Base-by-base conservation (phyloP, 2,329 filamentous ascomycete genomes). In the Metarhizium sp. region DNA sequence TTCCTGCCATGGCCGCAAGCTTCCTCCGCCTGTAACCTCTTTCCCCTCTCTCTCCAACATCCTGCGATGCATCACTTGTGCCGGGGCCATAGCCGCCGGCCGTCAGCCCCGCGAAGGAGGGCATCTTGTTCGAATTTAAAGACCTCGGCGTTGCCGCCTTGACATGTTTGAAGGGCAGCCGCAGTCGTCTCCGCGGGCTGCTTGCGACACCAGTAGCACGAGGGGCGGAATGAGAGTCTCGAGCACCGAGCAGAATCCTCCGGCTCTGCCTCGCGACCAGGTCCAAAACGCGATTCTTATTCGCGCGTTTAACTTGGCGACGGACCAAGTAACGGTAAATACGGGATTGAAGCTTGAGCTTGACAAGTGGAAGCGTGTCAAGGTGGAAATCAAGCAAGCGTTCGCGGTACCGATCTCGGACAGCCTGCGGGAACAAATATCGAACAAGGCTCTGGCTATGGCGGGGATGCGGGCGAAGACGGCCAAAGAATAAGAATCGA, bases 21-120 rank as follows among this genome's bases (percentile, higher is more conserved):
- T 87, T 95, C 70, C 80, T 87, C 62, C 92, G 79, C 60, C 90
- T 77, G n/a, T 83, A 79, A 1, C 91, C 90, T 40, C 81, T 78
- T 71, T 91, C 81, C 18, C 75, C 71, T 42, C 69, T 57, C 42
- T 64, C 63, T 5, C 57, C 58, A 38, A 59, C 57, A 57, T 64
- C 63, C 45, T 63, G 59, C 30, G 58, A 55, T 5, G 62, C 60
- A 51, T 69, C 56, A 61, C 67, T 61, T 6, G 59, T 51, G 45
- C 59, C 58, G 25, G 62, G 61, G 48, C 66, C 59, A 64, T 72
- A 66, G 55, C 63, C 63, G 18, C 13, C 32, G 53, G 61, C 60
- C 55, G 60, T 61, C 38, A 59, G 55, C 47, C 55, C 63, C 57
- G 56, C 61, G 51, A 55, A 57, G 34, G 61, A 59, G 32, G 65